Base-by-base conservation (phyloP, 495 filamentous ascomycete species). In the Aspergillus steynii region DNA sequence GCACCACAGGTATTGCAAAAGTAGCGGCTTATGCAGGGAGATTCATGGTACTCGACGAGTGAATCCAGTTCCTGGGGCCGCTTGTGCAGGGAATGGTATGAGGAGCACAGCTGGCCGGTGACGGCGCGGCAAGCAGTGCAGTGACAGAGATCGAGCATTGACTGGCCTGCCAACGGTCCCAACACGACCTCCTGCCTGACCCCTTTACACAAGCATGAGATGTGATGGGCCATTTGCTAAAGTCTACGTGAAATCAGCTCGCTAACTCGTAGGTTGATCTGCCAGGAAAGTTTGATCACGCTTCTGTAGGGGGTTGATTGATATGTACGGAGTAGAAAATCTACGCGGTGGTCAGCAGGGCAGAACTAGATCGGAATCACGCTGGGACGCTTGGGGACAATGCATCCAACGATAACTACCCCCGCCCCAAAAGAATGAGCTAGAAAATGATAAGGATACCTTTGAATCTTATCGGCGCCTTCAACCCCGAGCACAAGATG, bases 1-100 rank as follows among this genome's bases (percentile, higher is more conserved):
- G 85, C 83, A 32, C 88, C 88, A 61, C 90, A 93, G 14, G 72
- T 84, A n/a, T 68, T 64, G 71, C 90, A 93, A 71, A 90, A 90
- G 63, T 84, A 83, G n/a, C 85, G 84, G 25, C 75, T 80, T 10
- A 82, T 51, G 26, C 78, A 67, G 12, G 79, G 61, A 4, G 81
- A 77, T 61, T 79, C 68, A 50, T 72, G 67, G 62, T 89, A 90
- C 37, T 68, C 64, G 10, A 65, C 74, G 8, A 88, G 71, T 1
- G 70, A 69, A 10, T 73, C 59, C 4, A 81, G 62, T 5, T 65
- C 71, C 10, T 58, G 73, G 1, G 74, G 70, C 5, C 62, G 57
- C 48, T 62, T 64, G 70, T 72, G 68, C 53, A 85, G 64, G 10
- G 70, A 56, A 31, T 82, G 72, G 61, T 86, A 86, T 2, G 82